A percentile compares a stretch with the other conserved stretches of the same genome.
Conservation (phyloP, 257 asterid genomes). For the Galeopsis tetrahit region DNA sequence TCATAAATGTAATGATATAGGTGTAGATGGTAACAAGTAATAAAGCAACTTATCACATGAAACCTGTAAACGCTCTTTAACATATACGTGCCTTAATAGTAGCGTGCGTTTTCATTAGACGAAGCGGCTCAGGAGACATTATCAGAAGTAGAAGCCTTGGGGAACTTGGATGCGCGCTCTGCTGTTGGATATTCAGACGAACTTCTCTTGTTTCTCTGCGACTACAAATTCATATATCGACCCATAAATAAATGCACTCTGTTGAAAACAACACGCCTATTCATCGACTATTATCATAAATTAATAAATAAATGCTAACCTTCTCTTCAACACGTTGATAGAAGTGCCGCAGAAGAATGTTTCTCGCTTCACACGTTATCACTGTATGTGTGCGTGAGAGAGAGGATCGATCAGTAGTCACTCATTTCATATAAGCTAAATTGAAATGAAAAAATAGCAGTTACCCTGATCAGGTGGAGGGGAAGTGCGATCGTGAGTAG, state of each 20-base stretch:
- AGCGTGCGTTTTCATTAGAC: background rate
- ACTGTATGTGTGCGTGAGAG: conserved; percentile 35
- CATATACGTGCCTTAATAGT: background rate
- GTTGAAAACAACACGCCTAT: too few species aligned
- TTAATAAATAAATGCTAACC: conserved; percentile 33
- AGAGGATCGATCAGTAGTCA: background rate
- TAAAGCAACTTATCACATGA: background rate
- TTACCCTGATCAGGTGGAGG: conserved; percentile 59
- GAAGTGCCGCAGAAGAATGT: conserved; percentile 48
- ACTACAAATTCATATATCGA: background rate
- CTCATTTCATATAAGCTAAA: background rate
- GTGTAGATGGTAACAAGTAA: background rate
- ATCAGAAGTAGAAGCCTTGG: conserved; percentile 38
- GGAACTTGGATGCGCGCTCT: conserved; percentile 53
- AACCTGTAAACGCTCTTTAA: conserved; percentile 11
- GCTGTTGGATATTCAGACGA: conserved; percentile 37
- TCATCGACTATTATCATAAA: background rate
- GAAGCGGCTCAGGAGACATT: background rate
- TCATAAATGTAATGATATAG: background rate
- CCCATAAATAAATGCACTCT: background rate
- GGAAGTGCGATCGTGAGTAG: conserved; percentile 54
- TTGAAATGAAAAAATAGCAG: background rate
- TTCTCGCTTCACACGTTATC: conserved; percentile 40
- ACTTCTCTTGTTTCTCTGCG: conserved; percentile 47
- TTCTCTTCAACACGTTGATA: conserved; percentile 50